phyloP scores from a whole-genome alignment of 1,139 yeast genomes.

The Geotrichum histeridarum region DNA sequence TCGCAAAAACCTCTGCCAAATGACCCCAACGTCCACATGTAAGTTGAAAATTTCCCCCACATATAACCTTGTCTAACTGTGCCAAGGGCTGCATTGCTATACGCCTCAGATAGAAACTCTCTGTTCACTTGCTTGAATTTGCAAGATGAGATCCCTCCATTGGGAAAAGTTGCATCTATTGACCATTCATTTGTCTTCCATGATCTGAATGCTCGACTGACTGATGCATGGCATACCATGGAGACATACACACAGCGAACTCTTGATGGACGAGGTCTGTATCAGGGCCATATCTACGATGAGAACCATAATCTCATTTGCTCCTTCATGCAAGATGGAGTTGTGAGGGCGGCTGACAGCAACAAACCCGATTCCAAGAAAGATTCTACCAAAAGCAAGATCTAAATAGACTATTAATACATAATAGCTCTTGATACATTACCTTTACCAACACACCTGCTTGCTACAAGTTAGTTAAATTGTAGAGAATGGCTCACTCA shows the following conservation, averaged over 20 bases:
- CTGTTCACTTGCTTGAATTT: slow-evolving; percentile 34
- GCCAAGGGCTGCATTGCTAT: slow-evolving; percentile 30
- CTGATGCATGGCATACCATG: slow-evolving; percentile 33
- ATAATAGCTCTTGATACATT: no score
- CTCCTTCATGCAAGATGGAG: slow-evolving; percentile 37
- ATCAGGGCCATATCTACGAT: slow-evolving; percentile 35
- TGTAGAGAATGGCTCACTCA: no score
- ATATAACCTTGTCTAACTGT: background rate
- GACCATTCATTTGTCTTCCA: slow-evolving; percentile 36
- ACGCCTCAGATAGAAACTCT: slow-evolving; percentile 36
- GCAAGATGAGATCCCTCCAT: slow-evolving; percentile 25
- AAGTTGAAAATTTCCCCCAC: background rate
- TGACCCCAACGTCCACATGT: slow-evolving; percentile 31
- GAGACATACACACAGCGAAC: slow-evolving; percentile 34
- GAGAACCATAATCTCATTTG: slow-evolving; percentile 27
- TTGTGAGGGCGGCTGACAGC: slow-evolving; percentile 23
- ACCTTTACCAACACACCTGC: background rate
- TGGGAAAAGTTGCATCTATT: slow-evolving; percentile 32
- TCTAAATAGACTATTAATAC: background rate
- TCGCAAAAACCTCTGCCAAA: slow-evolving; percentile 25
- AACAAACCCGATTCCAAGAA: background rate
- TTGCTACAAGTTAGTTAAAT: background rate
- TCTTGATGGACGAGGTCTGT: slow-evolving; percentile 33
- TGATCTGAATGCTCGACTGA: slow-evolving; percentile 29
- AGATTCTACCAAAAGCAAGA: background rate